Conservation (phyloP, 139 green algal species). For the Picochlorum costavermella region DNA sequence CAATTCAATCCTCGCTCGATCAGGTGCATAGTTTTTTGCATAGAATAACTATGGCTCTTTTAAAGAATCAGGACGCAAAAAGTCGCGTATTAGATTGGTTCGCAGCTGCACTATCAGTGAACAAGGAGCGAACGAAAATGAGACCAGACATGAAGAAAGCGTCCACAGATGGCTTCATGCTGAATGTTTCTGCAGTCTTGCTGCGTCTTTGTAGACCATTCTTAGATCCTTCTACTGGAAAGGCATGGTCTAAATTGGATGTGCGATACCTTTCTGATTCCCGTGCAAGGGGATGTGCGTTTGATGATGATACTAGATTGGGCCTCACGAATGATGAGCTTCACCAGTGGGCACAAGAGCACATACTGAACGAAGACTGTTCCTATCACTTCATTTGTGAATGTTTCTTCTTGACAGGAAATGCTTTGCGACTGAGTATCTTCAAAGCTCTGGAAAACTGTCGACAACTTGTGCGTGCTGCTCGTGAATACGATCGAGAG, state of each 20-base stretch:
- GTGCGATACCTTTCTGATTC: constrained; percentile 22
- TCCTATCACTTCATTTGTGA: constrained; percentile 93
- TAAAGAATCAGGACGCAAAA: constrained; percentile 46
- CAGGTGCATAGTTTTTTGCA: constrained; percentile 44
- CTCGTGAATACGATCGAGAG: constrained; percentile 5
- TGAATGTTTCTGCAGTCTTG: constrained; percentile 72
- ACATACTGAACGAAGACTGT: background rate
- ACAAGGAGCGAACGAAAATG: constrained; percentile 81
- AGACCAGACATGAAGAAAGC: constrained; percentile 31
- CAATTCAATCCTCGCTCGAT: constrained; percentile 42
- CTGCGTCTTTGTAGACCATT: constrained; percentile 82
- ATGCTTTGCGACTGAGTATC: constrained; percentile 74
- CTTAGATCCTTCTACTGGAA: constrained; percentile 50
- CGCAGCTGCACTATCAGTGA: constrained; percentile 51
- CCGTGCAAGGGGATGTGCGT: background rate
- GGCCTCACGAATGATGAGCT: constrained; percentile 43
- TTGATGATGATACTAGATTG: constrained; percentile 52
- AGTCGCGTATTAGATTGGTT: constrained; percentile 71
- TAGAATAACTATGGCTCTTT: constrained; percentile 51
- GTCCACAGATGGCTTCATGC: constrained; percentile 67
- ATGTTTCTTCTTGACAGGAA: constrained; percentile 88
- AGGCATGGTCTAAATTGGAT: constrained; percentile 49
- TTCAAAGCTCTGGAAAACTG: constrained; percentile 36
- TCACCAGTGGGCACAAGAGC: constrained; percentile 28
- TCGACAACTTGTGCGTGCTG: constrained; percentile 2